A percentile compares a stretch with the other conserved stretches of the same genome.
These are phyloP conservation scores for Geoglossum cookeanum DNA, from an alignment of 2,329 filamentous ascomycete genomes.

Conservation along the genomic window DNA sequence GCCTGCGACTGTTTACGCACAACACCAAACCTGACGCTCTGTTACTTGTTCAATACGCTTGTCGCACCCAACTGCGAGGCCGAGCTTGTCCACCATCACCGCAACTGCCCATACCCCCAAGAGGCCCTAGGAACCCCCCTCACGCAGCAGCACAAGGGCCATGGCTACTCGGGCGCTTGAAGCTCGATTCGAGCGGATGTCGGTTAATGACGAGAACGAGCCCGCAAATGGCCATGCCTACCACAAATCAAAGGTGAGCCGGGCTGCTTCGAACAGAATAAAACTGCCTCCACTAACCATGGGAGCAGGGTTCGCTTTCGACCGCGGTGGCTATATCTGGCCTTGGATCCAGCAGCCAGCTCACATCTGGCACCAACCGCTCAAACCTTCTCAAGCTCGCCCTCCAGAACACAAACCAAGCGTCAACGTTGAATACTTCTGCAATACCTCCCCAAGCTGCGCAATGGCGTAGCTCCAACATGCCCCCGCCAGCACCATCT, in stretches of 20 bases:
- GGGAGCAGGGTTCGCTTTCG: constrained; percentile 27
- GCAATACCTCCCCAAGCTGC: constrained; percentile 48
- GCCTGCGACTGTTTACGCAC: constrained; percentile 1
- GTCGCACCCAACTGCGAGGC: too few relatives aligned
- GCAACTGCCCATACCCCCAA: background rate
- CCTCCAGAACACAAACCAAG: constrained; percentile 57
- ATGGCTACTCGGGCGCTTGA: constrained; percentile 68
- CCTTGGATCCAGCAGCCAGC: constrained; percentile 24
- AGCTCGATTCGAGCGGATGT: constrained; percentile 73
- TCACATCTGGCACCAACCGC: constrained; percentile 35
- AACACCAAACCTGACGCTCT: background rate
- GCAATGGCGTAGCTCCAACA: constrained; percentile 26
- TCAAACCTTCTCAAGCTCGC: constrained; percentile 75
- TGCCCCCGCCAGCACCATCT: constrained; percentile 24
- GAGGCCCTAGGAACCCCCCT: too few relatives aligned
- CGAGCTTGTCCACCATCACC: background rate
- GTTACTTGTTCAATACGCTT: too few relatives aligned
- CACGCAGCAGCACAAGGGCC: background rate
- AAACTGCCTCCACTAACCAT: background rate
- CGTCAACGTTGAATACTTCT: constrained; percentile 32
- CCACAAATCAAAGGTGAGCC: constrained; percentile 5
- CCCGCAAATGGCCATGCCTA: constrained; percentile 1
- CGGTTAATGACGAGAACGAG: constrained; percentile 72
- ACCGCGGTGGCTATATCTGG: constrained; percentile 28
- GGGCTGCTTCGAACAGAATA: background rate